Evolutionary conservation across 768 basidiomycete species (phyloP), one percentile per base, ranked within the genome.

Genomic region (Agrocybe praecox): DNA sequence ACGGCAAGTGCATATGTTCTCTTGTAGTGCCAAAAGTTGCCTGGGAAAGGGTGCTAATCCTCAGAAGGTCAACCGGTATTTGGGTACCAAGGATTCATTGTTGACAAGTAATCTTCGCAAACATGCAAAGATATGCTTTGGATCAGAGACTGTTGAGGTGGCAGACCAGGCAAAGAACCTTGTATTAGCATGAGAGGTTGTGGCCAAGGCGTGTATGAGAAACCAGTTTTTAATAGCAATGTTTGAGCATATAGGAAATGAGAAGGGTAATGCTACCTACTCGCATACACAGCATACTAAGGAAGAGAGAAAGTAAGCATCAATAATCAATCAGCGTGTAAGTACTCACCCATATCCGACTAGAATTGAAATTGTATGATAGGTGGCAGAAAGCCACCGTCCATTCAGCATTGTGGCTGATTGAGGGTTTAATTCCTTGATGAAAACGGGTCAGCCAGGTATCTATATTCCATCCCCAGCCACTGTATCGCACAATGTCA

Each of bases 191-290:
- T 14, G 61, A 1, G 26, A 29, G 26, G 26, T 29, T 5, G 4
- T 29, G 26, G 9, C 26, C 26, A 29, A 9, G 26, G 9, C 26
- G n/a, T n/a, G n/a, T n/a, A n/a, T 29, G 5, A 29, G 9, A 9
- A 29, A 29, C 26, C 26, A 29, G 26, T 29, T 9, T 29, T 12
- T 40, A 14, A 40, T 12, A 6, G 36, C 12, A 6, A 40, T 40
- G 14, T 40, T 40, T 40, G 14, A 40, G 12, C 36, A 14, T 15
- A 5, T 40, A 4, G 36, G 36, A 6, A 66, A 62, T 9, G 68
- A 66, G 0, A 70, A 69, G 49, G 67, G 67, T 0, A 67, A 68
- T n/a, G 62, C 72, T 0, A 69, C 64, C 0, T 77, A 71, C 61
- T 72, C 69, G 0, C 66, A 70, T 54, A 23, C 52, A 6, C 63